Evolutionary conservation across 768 basidiomycete genomes (phyloP), one percentile per base, ranked within the genome.

Genomic region (Russula ochroleuca): DNA sequence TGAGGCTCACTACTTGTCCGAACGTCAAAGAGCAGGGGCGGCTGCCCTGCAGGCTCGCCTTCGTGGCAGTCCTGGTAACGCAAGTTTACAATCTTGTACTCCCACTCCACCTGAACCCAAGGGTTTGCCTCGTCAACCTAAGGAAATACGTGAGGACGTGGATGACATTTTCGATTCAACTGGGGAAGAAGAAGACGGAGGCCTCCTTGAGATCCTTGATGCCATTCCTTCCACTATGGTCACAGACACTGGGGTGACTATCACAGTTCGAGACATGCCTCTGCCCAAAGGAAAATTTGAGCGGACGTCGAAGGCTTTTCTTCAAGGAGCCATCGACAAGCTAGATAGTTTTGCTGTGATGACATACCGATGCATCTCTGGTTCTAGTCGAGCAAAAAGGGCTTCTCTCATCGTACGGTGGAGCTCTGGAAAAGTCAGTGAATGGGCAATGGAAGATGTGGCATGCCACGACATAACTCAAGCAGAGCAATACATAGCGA

Each of bases 401-500:
- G 87, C 85, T 13, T 78, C 81, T 40, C 80, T 94, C 53, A 83
- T 76, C 59, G 81, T 98, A 61, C 79, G 85, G 35, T 95, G 92
- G 92, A 80, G 80, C 48, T 83, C 82, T 38, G 80, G 78, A 57
- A 81, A 80, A 66, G 75, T 75, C 61, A 78, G 83, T 59, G 80
- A 85, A 55, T 97, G 89, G 88, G 72, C 72, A 17, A 99, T 98
- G 96, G 82, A 85, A 4, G 84, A 91, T 64, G 78, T 91, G 49
- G 94, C 91, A 15, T 98, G 96, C 70, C 77, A 82, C 49, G 84
- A 90, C 65, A 80, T 84, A 60, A 69, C 71, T 0, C 94, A 98
- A 72, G 94, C 96, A 25, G 91, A 92, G 73, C 86, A 98, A 69
- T 99, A 93, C 71, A 82, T 96, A 55, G 83, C 96, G 5, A 90